These are phyloP conservation scores for Tulasnella sp. DNA, from an alignment of 768 basidiomycete genomes.

Conservation along the genomic window DNA sequence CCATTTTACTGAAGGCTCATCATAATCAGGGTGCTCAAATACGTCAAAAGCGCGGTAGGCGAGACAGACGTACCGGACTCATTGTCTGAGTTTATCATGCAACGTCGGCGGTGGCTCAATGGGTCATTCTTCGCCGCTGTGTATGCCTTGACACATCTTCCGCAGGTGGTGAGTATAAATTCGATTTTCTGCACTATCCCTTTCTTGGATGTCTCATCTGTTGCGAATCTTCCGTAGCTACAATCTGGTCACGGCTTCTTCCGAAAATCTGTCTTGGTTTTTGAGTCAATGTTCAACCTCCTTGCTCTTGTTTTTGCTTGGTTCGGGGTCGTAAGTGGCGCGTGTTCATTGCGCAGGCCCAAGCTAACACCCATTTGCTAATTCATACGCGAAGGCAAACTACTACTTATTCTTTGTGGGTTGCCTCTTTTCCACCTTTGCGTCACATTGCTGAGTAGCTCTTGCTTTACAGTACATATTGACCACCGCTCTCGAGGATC, in stretches of 20 bases:
- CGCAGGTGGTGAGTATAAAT: constrained; percentile 47
- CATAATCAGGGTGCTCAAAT: constrained; percentile 20
- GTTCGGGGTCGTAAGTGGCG: constrained; percentile 70
- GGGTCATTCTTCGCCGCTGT: constrained; percentile 93
- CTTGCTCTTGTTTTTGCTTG: constrained; percentile 84
- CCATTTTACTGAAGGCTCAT: not conserved
- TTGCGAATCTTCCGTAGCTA: constrained; percentile 25
- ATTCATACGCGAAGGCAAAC: constrained; percentile 54
- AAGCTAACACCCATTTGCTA: not conserved
- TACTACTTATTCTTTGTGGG: constrained; percentile 90
- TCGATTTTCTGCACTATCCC: too few relatives aligned
- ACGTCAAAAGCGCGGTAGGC: constrained; percentile 32
- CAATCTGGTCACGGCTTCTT: constrained; percentile 69
- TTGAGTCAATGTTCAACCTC: constrained; percentile 80
- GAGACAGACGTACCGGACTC: constrained; percentile 41
- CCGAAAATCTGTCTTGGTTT: constrained; percentile 61
- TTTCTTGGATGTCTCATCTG: too few relatives aligned
- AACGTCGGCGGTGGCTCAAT: constrained; percentile 81
- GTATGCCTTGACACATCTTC: constrained; percentile 82
- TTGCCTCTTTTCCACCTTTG: constrained; percentile 4
- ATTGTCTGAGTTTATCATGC: constrained; percentile 86
- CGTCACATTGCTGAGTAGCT: not conserved
- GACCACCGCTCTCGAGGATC: constrained; percentile 76
- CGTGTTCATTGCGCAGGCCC: not conserved
- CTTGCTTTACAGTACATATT: constrained; percentile 53